A percentile compares a stretch with the other conserved stretches of the same genome.
Conservation (phyloP, 2,329 filamentous ascomycete genomes). For the Clonostachys byssicola region DNA sequence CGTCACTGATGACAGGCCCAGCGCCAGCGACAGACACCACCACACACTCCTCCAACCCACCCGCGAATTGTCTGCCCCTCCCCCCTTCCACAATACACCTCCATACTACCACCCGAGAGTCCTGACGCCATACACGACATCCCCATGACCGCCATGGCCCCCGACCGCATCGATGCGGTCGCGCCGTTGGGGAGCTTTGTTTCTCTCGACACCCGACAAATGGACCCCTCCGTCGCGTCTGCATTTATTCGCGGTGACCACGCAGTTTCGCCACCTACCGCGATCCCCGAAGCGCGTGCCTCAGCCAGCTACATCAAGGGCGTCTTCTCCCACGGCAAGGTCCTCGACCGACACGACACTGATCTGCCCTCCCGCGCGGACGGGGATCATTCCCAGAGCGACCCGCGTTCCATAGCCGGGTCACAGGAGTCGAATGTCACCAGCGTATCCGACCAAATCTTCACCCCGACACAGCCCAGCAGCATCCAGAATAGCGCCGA, state of each 20-base stretch:
- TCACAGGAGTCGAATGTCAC: conserved; percentile 19
- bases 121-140: background rate
- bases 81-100: background rate
- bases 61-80: background rate
- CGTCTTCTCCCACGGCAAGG: background rate
- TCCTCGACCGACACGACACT: background rate
- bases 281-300: conserved; percentile 13
- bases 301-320: conserved; percentile 5
- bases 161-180: background rate
- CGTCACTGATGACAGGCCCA: background rate
- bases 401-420: conserved; percentile 5
- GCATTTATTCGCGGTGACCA: no score
- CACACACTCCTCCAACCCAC: background rate
- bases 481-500: conserved; percentile 11
- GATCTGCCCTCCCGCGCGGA: conserved; percentile 2
- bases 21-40: no score
- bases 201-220: conserved; percentile 2
- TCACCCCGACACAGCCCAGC: conserved; percentile 10
- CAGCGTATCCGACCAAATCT: conserved; percentile 15
- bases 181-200: conserved; percentile 12
- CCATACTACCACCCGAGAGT: background rate
- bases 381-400: conserved; percentile 16
- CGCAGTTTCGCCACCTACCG: conserved; percentile 4
- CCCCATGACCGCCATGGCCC: background rate
- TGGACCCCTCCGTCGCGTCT: no score